These are phyloP conservation scores for Pythium rhizo-oryzae DNA, from an alignment of 352 stramenopile genomes.

Conservation along the genomic window DNA sequence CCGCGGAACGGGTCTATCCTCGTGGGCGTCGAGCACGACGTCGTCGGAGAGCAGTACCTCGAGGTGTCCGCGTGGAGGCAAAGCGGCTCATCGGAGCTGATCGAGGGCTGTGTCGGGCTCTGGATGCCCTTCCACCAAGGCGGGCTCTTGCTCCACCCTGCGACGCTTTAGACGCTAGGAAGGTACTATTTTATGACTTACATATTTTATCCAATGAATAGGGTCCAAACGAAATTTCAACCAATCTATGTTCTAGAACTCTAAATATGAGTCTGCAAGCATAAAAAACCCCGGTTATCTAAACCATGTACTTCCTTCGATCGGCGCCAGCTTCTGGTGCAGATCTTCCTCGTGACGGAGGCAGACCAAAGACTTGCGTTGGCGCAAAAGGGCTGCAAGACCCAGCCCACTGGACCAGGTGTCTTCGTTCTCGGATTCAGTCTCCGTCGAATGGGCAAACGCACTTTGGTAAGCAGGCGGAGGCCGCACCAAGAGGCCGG, in stretches of 20 bases:
- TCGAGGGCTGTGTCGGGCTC: conserved; percentile 6
- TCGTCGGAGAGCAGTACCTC: conserved; percentile 2
- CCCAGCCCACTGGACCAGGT: too few species aligned
- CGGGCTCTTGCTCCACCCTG: conserved; percentile 5
- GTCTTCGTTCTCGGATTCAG: too few species aligned
- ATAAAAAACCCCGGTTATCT: too few species aligned
- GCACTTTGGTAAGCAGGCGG: too few species aligned
- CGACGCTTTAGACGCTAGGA: background rate
- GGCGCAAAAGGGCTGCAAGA: too few species aligned
- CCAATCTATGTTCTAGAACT: background rate
- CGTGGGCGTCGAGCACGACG: conserved; percentile 10
- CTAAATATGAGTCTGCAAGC: too few species aligned
- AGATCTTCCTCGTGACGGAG: too few species aligned
- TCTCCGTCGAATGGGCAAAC: too few species aligned
- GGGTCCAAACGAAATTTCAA: background rate
- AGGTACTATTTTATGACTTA: background rate
- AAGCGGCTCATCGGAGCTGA: background rate
- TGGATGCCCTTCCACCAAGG: conserved; percentile 19
- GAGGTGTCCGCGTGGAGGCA: conserved; percentile 14
- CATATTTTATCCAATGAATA: background rate
- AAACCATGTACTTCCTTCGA: too few species aligned
- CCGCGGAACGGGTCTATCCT: conserved; percentile 17
- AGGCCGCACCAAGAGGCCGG: too few species aligned
- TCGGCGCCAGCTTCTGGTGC: too few species aligned
- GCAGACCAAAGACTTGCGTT: too few species aligned